Conservation (phyloP, 2,329 filamentous ascomycete genomes). For the Ophiocordyceps unilateralis region DNA sequence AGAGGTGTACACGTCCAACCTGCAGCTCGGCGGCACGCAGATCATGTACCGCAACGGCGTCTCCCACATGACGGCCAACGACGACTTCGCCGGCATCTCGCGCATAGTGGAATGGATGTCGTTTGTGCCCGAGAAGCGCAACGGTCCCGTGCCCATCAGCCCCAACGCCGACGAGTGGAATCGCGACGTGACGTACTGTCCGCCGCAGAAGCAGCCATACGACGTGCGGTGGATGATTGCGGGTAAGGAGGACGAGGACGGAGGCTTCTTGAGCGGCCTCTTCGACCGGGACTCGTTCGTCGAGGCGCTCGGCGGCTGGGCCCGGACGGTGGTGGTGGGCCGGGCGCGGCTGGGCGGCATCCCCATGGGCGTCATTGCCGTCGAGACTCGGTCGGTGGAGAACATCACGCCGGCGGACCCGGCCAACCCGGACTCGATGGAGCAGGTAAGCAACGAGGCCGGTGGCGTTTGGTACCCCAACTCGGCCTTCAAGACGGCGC, state of each 20-base stretch:
- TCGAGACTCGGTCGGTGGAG: conserved; percentile 90
- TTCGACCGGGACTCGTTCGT: conserved; percentile 97
- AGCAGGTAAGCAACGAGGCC: conserved; percentile 85
- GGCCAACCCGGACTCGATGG: conserved; percentile 94
- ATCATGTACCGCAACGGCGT: conserved; percentile 99
- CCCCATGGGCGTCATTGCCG: conserved; percentile 93
- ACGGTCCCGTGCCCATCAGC: conserved; percentile 80
- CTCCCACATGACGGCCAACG: conserved; percentile 93
- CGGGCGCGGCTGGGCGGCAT: conserved; percentile 94
- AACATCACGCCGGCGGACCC: conserved; percentile 94
- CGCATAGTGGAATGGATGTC: conserved; percentile 98
- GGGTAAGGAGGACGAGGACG: conserved; percentile 62
- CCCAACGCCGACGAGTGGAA: conserved; percentile 80
- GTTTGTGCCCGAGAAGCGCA: conserved; percentile 90
- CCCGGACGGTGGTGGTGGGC: conserved; percentile 87
- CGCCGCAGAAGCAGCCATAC: conserved; percentile 67
- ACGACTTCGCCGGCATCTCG: conserved; percentile 94
- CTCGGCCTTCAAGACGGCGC: conserved; percentile 98
- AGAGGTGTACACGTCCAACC: conserved; percentile 96
- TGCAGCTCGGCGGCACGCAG: conserved; percentile 98
- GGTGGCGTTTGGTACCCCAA: conserved; percentile 99
- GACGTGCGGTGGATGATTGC: conserved; percentile 89
- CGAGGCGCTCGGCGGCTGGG: conserved; percentile 92
- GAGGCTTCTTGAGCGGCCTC: conserved; percentile 63
- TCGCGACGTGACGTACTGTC: conserved; percentile 74